Evolutionary conservation across 345 rosid species (phyloP).

Genomic region (Ceriops decandra): DNA sequence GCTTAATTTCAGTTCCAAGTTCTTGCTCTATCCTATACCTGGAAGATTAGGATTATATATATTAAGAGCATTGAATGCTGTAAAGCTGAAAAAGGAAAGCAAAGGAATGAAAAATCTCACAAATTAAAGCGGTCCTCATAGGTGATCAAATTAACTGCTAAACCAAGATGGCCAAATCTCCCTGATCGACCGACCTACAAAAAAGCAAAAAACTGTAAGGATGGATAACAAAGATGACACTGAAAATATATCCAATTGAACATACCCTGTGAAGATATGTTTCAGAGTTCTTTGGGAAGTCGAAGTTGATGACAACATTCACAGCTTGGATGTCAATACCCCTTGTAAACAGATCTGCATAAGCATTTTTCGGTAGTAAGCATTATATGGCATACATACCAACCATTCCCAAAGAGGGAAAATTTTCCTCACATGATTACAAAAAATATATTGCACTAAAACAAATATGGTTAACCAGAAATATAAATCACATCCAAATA

Average conservation of each 20-base stretch:
- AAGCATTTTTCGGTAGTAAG: background rate
- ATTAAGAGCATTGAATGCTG: background rate
- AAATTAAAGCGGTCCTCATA: constrained; percentile 98
- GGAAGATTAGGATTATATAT: constrained; percentile 16
- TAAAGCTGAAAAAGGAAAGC: background rate
- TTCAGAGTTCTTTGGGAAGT: constrained; percentile 94
- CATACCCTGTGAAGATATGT: constrained; percentile 99
- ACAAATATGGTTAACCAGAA: background rate
- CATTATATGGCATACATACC: background rate
- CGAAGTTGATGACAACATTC: constrained; percentile 96
- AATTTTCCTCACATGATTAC: background rate
- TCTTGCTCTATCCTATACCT: constrained; percentile 99
- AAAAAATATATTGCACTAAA: background rate
- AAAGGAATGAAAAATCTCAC: constrained; percentile 37
- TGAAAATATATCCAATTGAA: background rate
- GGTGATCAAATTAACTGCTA: constrained; percentile 98
- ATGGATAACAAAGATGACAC: background rate
- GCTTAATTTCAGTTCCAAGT: constrained; percentile 98
- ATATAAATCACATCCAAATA: too few relatives aligned
- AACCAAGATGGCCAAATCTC: constrained; percentile 99
- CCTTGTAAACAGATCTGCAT: constrained; percentile 92
- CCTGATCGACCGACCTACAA: constrained; percentile 96
- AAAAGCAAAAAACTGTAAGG: constrained; percentile 6
- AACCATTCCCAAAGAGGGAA: background rate
- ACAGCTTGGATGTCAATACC: constrained; percentile 99